These are phyloP conservation scores for Tothia fuscella DNA, from an alignment of 2,329 filamentous ascomycete genomes.

Conservation along the genomic window DNA sequence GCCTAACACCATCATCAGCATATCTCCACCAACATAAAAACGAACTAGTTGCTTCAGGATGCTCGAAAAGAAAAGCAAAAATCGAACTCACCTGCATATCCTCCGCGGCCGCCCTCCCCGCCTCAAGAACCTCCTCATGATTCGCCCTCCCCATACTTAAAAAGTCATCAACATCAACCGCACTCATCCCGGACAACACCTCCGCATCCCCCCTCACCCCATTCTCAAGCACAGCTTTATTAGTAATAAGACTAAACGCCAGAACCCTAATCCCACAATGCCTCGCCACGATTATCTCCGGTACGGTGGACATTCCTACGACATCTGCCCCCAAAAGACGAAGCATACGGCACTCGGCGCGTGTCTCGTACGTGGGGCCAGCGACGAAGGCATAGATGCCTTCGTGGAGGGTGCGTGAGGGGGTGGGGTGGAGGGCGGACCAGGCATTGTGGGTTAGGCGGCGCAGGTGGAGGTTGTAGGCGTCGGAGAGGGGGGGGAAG, in stretches of 20 bases:
- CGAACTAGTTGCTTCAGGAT: too few relatives aligned
- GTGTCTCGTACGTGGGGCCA: slow-evolving; percentile 53
- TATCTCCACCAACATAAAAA: too few relatives aligned
- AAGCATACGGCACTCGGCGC: slow-evolving; percentile 53
- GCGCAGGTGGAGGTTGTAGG: slow-evolving; percentile 51
- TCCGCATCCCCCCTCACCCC: slow-evolving; percentile 46
- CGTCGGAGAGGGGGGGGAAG: slow-evolving; percentile 53
- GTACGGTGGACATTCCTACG: slow-evolving; percentile 61
- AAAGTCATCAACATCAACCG: slow-evolving; percentile 40
- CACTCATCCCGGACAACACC: slow-evolving; percentile 38
- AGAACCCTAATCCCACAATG: slow-evolving; percentile 52
- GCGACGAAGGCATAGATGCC: slow-evolving; percentile 55
- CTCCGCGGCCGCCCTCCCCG: slow-evolving; percentile 45
- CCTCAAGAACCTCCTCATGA: slow-evolving; percentile 54
- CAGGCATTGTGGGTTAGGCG: slow-evolving; percentile 45
- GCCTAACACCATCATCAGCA: too few relatives aligned
- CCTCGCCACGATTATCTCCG: slow-evolving; percentile 54
- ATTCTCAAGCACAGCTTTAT: slow-evolving; percentile 48
- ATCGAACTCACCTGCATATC: slow-evolving; percentile 51
- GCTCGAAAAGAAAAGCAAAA: too few relatives aligned
- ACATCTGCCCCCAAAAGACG: slow-evolving; percentile 50
- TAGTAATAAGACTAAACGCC: slow-evolving; percentile 55
- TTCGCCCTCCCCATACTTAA: slow-evolving; percentile 49
- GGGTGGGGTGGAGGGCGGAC: slow-evolving; percentile 33
- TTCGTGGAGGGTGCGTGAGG: slow-evolving; percentile 45